Percentiles rank a stretch among this genome's conserved stretches.
These are phyloP conservation scores for Rhodotorula sp. DNA, from an alignment of 1,284 basidiomycete species.

Conservation along the genomic window DNA sequence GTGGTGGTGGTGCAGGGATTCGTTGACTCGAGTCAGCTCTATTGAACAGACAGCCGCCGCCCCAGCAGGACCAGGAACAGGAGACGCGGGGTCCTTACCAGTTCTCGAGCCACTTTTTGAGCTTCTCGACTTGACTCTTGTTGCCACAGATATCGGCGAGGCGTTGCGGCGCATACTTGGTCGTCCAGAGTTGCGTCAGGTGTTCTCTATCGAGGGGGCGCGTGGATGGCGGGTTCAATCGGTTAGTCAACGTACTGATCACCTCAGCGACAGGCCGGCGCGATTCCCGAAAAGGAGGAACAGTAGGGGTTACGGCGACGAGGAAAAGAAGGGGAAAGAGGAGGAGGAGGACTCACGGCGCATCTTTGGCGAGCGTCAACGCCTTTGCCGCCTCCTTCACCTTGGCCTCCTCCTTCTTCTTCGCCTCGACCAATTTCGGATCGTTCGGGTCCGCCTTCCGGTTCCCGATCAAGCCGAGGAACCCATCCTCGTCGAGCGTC, in stretches of 20 bases:
- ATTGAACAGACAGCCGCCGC: too few relatives aligned
- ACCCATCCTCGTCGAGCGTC: constrained; percentile 83
- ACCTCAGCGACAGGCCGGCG: neutral
- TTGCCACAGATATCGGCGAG: constrained; percentile 95
- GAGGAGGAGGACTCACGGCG: constrained; percentile 20
- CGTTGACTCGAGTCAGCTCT: neutral
- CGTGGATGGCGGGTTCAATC: too few relatives aligned
- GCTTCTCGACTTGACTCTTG: constrained; percentile 83
- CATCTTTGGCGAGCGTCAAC: constrained; percentile 58
- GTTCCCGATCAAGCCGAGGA: constrained; percentile 73
- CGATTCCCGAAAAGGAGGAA: neutral
- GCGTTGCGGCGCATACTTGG: constrained; percentile 84
- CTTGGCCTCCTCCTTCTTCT: constrained; percentile 74
- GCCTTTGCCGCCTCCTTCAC: constrained; percentile 66
- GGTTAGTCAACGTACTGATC: too few relatives aligned
- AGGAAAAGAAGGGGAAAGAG: too few relatives aligned
- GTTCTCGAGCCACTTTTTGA: constrained; percentile 79
- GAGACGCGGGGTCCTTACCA: constrained; percentile 60
- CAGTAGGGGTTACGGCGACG: neutral
- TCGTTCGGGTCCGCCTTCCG: constrained; percentile 27
- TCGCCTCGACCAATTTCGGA: constrained; percentile 49
- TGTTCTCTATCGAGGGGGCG: constrained; percentile 18
- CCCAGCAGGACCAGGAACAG: constrained; percentile 5
- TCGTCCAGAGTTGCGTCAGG: constrained; percentile 80
- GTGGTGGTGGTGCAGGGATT: neutral